Percentiles rank a stretch among this genome's conserved stretches.
phyloP scores from a whole-genome alignment of 2,329 filamentous ascomycete species.

The Blumeriella jaapii region DNA sequence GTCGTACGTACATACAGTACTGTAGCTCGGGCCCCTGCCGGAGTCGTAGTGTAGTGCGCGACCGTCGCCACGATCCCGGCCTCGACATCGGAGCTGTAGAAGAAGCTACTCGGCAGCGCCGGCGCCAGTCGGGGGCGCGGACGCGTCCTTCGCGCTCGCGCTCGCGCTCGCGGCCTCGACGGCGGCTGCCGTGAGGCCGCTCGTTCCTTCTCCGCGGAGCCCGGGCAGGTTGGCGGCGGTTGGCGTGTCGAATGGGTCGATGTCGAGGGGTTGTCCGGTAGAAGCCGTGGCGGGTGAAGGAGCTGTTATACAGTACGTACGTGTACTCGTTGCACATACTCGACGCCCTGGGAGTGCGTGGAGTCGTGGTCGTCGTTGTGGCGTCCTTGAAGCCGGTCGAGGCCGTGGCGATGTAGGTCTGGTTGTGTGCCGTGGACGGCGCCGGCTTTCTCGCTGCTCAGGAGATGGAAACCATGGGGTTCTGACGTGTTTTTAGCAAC shows the following conservation, averaged over 20 bases:
- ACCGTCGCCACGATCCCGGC: no score
- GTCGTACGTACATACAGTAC: no score
- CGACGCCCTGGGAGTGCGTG: constrained; percentile 34
- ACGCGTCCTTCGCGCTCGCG: neutral
- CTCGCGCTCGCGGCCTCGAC: neutral
- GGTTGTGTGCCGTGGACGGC: constrained; percentile 7
- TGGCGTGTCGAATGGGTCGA: constrained; percentile 6
- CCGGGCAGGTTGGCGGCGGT: constrained; percentile 6
- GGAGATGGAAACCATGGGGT: no score
- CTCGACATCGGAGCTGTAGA: no score
- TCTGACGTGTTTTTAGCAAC: no score
- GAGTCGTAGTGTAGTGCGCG: no score
- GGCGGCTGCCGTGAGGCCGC: neutral
- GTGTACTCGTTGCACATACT: constrained; percentile 1
- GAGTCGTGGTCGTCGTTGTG: no score
- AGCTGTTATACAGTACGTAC: constrained; percentile 2
- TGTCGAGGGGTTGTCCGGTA: constrained; percentile 5
- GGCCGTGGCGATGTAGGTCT: constrained; percentile 57
- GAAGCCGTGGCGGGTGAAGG: constrained; percentile 4
- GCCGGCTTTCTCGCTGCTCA: neutral
- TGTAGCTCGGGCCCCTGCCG: no score
- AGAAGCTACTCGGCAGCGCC: no score
- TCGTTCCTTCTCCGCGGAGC: constrained; percentile 7
- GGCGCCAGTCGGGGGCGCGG: no score
- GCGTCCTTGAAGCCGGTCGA: constrained; percentile 69